Evolutionary conservation across 2,329 filamentous ascomycete species (phyloP).

Genomic region (Diaporthe sp.): DNA sequence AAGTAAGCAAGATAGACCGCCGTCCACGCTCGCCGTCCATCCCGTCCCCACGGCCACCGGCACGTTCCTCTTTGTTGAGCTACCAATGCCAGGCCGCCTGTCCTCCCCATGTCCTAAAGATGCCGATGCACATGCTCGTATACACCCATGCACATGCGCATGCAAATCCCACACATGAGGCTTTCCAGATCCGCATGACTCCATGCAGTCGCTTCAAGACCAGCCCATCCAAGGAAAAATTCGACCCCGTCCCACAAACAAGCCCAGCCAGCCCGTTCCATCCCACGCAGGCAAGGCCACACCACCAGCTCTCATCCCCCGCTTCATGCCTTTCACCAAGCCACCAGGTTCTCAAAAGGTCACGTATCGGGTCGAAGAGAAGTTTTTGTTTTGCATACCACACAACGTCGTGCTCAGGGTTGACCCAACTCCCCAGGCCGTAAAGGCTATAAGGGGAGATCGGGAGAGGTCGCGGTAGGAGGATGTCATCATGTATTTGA

Average conservation of each 20-base stretch:
- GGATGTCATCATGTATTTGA: neutral
- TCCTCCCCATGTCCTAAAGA: neutral
- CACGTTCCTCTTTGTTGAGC: slow-evolving; percentile 35
- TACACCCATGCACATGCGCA: neutral
- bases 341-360: slow-evolving; percentile 25
- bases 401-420: neutral
- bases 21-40: neutral
- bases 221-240: neutral
- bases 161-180: neutral
- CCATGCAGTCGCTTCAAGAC: slow-evolving; percentile 14
- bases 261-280: neutral
- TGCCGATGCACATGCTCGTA: neutral
- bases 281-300: no score
- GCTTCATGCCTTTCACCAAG: slow-evolving; percentile 26
- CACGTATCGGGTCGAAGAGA: slow-evolving; percentile 17
- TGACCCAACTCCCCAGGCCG: slow-evolving; percentile 1
- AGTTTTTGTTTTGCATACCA: slow-evolving; percentile 5
- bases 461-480: neutral
- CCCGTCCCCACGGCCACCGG: neutral
- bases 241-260: neutral
- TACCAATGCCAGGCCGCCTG: slow-evolving; percentile 29
- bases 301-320: no score
- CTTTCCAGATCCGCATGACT: slow-evolving; percentile 11
- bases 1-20: neutral
- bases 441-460: slow-evolving; percentile 19